Evolutionary conservation across 1,284 basidiomycete genomes (phyloP), one percentile per base, ranked within the genome.

Genomic region (Ceratobasidium papillatum): DNA sequence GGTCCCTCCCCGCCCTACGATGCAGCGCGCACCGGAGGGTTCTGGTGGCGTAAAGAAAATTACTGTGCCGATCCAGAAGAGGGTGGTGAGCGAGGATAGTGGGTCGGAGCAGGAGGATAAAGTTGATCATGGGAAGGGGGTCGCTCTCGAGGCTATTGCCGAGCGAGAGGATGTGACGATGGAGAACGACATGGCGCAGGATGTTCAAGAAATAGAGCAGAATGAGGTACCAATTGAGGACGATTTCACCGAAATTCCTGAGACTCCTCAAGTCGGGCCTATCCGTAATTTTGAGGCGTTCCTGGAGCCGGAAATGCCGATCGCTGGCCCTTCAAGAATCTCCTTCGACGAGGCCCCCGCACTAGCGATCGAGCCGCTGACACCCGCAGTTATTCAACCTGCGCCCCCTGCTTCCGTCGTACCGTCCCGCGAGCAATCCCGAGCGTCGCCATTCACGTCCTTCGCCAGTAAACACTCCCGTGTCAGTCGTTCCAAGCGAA

Each of bases 241-340:
- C 5, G 19, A 47, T 30, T 49, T 51, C n/a, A 69, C 66, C 3
- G 66, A 69, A 38, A 47, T 69, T 22, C 25, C 66, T 1, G 66
- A 69, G 45, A 69, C 66, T 17, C 66, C 66, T 7, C 52, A 69
- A 34, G 14, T 56, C 30, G 38, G 49, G 2, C 54, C 49, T 22
- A 22, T 45, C 12, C 36, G 41, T 9, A 38, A 22, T 36, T 30
- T 62, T 1, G 59, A 45, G 4, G 7, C 59, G 3, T 3, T 41
- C 9, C 12, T 8, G 11, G 30, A 58, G 32, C 54, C 32, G 12
- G 3, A 5, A 3, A 5, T 32, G 27, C 59, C 59, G 4, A 25
- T 62, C 19, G 59, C 64, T 38, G 30, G n/a, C 14, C 64, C 49
- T n/a, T 58, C 54, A 2, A 19, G 22, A 11, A 14, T 27, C 9